Base-by-base conservation (phyloP, 148 eudicot species). In the Nyssa sinensis region DNA sequence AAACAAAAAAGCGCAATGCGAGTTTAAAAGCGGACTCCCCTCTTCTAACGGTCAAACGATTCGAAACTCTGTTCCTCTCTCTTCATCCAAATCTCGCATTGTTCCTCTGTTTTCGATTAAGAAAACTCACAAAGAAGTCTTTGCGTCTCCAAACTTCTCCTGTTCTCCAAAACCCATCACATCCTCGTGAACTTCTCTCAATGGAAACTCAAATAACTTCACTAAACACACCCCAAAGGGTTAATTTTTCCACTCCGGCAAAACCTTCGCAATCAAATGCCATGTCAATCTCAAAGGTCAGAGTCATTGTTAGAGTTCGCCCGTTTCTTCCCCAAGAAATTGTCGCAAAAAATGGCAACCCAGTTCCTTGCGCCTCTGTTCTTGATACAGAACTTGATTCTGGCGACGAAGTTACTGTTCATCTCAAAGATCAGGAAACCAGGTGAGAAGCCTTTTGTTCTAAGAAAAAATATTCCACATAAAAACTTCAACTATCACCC, bases 241-340 rank as follows among this genome's bases (percentile, higher is more conserved):
- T 57, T 12, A 60, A 25, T 44, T 29, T 47, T 28, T 47, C 71
- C 1, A 87, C 87, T 31, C 90, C 93, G 0, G 74, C 87, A 13
- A 87, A 83, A 71, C 72, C 65, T 34, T 72, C 57, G 0, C 75
- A 68, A 30, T 57, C 64, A 35, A 44, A 77, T 30, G 37, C 30
- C 5, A 23, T 25, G 72, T 64, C 81, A 4, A 57, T 74, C 25
- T 84, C 97, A 2, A 91, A 86, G 75, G 97, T 95, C 11, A 82
- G 96, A 58, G 96, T 95, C 25, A 66, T 95, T 17, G 73, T 86
- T 0, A 77, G 97, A 68, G 86, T 92, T 28, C 92, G 99, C 32
- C 96, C 97, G 3, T 92, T 95, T 76, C 92, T 92, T 69, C 55
- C 78, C 24, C 80, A 79, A 9, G 96, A 95, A 80, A 53, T 81